Evolutionary conservation across 371 early-diverging fungal species (phyloP).

Genomic region (Rhizopus sp.): DNA sequence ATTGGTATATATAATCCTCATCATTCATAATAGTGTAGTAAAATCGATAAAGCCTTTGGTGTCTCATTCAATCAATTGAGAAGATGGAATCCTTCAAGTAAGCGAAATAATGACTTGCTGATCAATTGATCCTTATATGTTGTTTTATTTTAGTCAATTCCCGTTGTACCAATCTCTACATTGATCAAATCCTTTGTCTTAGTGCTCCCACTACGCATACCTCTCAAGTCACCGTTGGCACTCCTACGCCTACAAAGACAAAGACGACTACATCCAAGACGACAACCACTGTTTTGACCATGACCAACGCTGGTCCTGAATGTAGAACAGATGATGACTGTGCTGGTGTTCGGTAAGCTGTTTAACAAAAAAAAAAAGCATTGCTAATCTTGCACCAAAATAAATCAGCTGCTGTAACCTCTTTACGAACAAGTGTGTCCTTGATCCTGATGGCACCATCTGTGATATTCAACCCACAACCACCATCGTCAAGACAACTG

Average conservation of each 20-base stretch:
- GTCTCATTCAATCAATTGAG: slow-evolving; percentile 19
- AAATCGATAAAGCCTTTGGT: slow-evolving; percentile 21
- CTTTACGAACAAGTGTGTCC: slow-evolving; percentile 22
- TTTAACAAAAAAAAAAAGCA: neutral
- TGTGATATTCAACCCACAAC: slow-evolving; percentile 23
- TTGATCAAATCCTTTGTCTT: slow-evolving; percentile 27
- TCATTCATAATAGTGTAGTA: slow-evolving; percentile 20
- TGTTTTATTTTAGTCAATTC: slow-evolving; percentile 21
- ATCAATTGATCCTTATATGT: neutral
- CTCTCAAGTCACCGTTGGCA: neutral
- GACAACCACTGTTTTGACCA: slow-evolving; percentile 16
- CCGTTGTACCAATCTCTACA: slow-evolving; percentile 30
- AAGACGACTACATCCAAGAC: slow-evolving; percentile 6
- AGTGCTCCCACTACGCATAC: slow-evolving; percentile 20
- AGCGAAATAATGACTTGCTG: neutral
- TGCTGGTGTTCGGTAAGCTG: slow-evolving; percentile 25
- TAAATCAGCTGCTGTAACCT: slow-evolving; percentile 25
- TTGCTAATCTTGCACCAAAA: neutral
- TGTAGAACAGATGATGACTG: slow-evolving; percentile 25
- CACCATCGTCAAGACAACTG: slow-evolving; percentile 14
- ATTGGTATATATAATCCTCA: no score
- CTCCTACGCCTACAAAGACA: slow-evolving; percentile 1
- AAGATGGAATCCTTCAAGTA: slow-evolving; percentile 36
- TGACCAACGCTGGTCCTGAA: slow-evolving; percentile 8
- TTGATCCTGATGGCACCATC: slow-evolving; percentile 25